Evolutionary conservation across 345 rosid species (phyloP), one percentile per base, ranked within the genome.

Genomic region (Dimocarpus longan): DNA sequence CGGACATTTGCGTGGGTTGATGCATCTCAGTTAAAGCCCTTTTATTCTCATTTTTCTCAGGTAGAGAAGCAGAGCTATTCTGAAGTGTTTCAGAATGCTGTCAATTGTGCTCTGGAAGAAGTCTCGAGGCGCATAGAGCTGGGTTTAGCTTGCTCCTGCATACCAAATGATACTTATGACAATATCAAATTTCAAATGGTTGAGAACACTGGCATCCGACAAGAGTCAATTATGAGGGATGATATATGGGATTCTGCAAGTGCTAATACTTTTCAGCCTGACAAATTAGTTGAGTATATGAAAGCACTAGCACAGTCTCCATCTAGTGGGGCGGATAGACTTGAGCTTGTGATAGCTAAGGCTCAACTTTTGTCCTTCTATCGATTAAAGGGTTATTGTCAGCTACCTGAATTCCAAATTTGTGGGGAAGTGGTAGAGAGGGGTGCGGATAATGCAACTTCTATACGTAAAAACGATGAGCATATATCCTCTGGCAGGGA

Each of bases 1-100:
- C 80, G 88, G 70, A 88, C 96, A 62, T 92, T 92, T 90, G 92
- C 93, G 16, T 92, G 96, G 96, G 88, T 88, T 79, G 92, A 90
- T 73, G 82, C 89, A 70, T 83, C 90, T 75, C 65, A 85, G 66
- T 82, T 92, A 71, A 92, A 89, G 85, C 88, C 89, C 72, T 92
- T 92, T 75, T 82, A 84, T 74, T 71, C 86, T 16, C 86, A 90
- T 78, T 92, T 89, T 81, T 80, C 91, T 39, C 85, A 80, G 70
- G 82, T 81, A 72, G 91, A 84, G 79, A 92, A 88, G 85, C 92
- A 90, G 56, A 87, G 90, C 84, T 90, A 67, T 66, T 83, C 84
- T 18, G 93, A 92, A 69, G 40, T 82, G 24, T 90, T 92, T 54
- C 88, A 85, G 78, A 86, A 86, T 86, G 92, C 96, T 52, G 90